phyloP scores from a whole-genome alignment of 1,284 basidiomycete species.

The Omphalotus olearius region DNA sequence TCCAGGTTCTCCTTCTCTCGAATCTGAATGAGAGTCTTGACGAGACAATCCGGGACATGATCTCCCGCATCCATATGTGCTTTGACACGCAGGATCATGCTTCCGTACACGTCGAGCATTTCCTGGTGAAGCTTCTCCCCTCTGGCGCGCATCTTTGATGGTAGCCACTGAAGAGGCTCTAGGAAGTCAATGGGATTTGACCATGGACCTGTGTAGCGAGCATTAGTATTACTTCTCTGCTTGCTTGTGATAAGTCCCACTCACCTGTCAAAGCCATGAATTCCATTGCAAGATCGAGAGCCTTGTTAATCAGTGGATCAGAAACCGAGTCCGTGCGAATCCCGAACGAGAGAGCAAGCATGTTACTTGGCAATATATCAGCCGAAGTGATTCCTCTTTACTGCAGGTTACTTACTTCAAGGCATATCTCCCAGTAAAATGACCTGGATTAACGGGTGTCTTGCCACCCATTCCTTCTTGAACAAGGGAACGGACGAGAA shows the following conservation, averaged over 20 bases:
- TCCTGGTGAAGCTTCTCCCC: conserved; percentile 30
- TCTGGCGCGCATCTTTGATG: conserved; percentile 29
- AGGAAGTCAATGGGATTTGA: conserved; percentile 39
- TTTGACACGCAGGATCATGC: conserved; percentile 25
- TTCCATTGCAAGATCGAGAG: conserved; percentile 29
- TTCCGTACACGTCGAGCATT: conserved; percentile 29
- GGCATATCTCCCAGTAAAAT: conserved; percentile 23
- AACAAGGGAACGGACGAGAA: conserved; percentile 31
- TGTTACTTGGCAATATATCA: conserved; percentile 23
- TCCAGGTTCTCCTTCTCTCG: conserved; percentile 33
- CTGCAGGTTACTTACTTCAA: not conserved
- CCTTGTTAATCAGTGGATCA: conserved; percentile 29
- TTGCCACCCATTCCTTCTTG: conserved; percentile 25
- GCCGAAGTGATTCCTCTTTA: conserved; percentile 7
- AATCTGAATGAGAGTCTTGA: conserved; percentile 31
- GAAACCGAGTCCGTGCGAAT: conserved; percentile 27
- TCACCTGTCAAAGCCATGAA: conserved; percentile 31
- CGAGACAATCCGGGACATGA: conserved; percentile 30
- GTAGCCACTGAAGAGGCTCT: conserved; percentile 31
- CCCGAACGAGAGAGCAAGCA: conserved; percentile 33
- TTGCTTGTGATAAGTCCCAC: not conserved
- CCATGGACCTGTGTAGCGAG: conserved; percentile 27
- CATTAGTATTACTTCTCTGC: conserved; percentile 13
- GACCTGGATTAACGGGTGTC: conserved; percentile 33
- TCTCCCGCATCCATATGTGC: conserved; percentile 25